phyloP scores from a whole-genome alignment of 106 monocot genomes.

The Allium sativum region DNA sequence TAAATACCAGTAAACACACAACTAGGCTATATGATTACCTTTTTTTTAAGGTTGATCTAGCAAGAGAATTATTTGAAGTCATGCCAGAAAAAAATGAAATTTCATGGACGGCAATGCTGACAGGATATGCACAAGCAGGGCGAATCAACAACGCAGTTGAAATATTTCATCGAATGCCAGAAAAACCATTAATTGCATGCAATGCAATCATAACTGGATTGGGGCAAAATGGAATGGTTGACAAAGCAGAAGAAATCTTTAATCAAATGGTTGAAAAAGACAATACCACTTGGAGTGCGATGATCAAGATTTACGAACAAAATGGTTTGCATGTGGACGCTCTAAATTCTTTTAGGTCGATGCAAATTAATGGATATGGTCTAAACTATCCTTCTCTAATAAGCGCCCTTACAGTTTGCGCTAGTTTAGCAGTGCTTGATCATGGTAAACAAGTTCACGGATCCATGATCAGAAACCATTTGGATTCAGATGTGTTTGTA shows the following conservation, averaged over 20 bases:
- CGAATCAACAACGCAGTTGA: constrained; percentile 35
- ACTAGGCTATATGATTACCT: not conserved
- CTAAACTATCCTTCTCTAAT: constrained; percentile 46
- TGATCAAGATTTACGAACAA: constrained; percentile 60
- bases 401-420: constrained; percentile 52
- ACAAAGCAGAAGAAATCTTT: constrained; percentile 41
- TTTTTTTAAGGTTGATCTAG: constrained; percentile 33
- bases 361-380: constrained; percentile 35
- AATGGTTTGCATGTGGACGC: constrained; percentile 51
- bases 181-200: constrained; percentile 31
- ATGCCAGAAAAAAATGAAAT: constrained; percentile 88
- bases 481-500: constrained; percentile 41
- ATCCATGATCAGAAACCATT: constrained; percentile 26
- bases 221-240: constrained; percentile 43
- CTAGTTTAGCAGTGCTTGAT: constrained; percentile 42
- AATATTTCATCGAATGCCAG: constrained; percentile 42
- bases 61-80: constrained; percentile 82
- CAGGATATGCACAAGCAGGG: constrained; percentile 54
- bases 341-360: constrained; percentile 30
- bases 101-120: constrained; percentile 82
- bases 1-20: too few species aligned
- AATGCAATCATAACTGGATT: constrained; percentile 76
- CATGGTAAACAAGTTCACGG: constrained; percentile 69
- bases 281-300: constrained; percentile 62
- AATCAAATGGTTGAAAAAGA: constrained; percentile 34